Evolutionary conservation across 192 early-diverging fungal genomes (phyloP), one percentile per base, ranked within the genome.

Genomic region (Coemansia sp.): DNA sequence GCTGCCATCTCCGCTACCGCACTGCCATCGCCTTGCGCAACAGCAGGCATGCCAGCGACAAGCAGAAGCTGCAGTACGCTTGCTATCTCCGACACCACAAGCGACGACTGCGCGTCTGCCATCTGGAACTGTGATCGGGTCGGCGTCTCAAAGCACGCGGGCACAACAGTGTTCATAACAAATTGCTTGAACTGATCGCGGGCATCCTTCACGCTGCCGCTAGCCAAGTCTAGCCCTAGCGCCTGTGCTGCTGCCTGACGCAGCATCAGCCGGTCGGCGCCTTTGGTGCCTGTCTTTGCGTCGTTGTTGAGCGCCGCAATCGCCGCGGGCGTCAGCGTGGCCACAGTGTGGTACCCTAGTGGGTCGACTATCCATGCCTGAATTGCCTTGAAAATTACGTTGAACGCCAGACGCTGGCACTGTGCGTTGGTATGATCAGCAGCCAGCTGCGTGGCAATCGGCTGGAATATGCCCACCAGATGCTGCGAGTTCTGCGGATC

Each of bases 131-230:
- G 78, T 11, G 83, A 29, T 32, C 86, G 87, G 80, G 93, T 85
- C 0, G 93, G 92, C 25, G 94, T 83, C 73, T 90, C 88, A 69
- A 97, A 97, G 48, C 89, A 86, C 49, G 86, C 75, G 7, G 89
- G 87, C 2, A 93, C 62, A 15, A 93, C 87, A 14, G 87, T 83
- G 52, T 88, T 86, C 63, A 88, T 91, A 45, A 92, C 85, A 74
- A 95, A 93, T 48, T 86, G 85, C 55, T 85, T 83, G 70, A 91
- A 92, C 73, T 74, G 70, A 22, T 43, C 63, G 34, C 81, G 79
- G 33, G 69, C 41, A 50, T 69, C 67, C 38, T 69, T 63, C 33
- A 50, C 54, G 56, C 59, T 61, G 48, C 49, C 45, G 53, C 60
- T 43, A 59, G 66, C 61, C 52, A 68, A 59, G 62, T 65, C 69